Conservation (phyloP, 441 rosid genomes). For the Jatropha podagrica region DNA sequence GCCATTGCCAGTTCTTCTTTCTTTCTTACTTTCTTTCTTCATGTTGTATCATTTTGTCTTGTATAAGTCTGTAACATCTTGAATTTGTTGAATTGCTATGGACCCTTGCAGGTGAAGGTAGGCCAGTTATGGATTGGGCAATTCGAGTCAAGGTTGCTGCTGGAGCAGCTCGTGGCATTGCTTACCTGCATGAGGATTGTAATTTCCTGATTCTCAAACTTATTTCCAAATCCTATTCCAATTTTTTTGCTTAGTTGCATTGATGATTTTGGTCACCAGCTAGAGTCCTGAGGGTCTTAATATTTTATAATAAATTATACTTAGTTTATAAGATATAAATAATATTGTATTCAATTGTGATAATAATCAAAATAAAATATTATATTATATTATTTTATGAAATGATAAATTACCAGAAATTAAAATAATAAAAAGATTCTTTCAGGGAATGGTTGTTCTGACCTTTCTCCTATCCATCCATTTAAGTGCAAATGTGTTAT, state of each 20-base stretch:
- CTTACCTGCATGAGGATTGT: constrained; percentile 98
- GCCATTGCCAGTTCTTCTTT: background rate
- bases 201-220: constrained; percentile 30
- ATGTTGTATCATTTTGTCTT: background rate
- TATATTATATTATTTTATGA: background rate
- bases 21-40: background rate
- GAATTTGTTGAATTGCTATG: constrained; percentile 19
- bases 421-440: background rate
- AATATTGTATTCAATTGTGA: background rate
- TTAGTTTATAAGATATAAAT: background rate
- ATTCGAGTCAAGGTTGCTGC: constrained; percentile 80
- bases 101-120: constrained; percentile 42
- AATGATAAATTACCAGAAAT: background rate
- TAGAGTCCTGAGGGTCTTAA: background rate
- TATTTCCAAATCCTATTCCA: background rate
- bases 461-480: background rate
- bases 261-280: constrained; percentile 4
- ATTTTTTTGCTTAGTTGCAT: background rate
- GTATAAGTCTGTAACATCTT: background rate
- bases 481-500: constrained; percentile 1
- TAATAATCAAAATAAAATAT: background rate
- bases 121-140: constrained; percentile 81
- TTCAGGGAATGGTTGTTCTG: background rate
- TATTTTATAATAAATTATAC: background rate
- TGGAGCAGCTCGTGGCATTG: constrained; percentile 97